A percentile compares a stretch with the other conserved stretches of the same genome.
These are phyloP conservation scores for Aureobasidium vineae DNA, from an alignment of 2,329 filamentous ascomycete genomes.

Conservation along the genomic window DNA sequence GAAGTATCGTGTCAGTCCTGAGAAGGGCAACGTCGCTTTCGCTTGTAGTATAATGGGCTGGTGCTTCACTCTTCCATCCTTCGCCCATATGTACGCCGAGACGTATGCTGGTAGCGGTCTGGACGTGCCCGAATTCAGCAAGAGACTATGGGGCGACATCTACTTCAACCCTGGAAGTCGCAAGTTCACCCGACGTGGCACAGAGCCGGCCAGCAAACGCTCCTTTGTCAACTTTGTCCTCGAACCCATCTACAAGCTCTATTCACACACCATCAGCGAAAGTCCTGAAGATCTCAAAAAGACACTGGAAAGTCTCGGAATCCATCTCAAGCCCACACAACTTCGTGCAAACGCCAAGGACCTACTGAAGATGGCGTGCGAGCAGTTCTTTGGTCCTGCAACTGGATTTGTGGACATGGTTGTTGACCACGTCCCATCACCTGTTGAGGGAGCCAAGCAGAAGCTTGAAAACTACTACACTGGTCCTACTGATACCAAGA, in stretches of 20 bases:
- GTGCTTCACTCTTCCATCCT: slow-evolving; percentile 93
- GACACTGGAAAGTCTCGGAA: slow-evolving; percentile 76
- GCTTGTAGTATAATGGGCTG: slow-evolving; percentile 91
- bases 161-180: slow-evolving; percentile 91
- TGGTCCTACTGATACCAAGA: slow-evolving; percentile 77
- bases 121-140: slow-evolving; percentile 77
- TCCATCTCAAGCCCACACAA: slow-evolving; percentile 85
- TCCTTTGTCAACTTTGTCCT: slow-evolving; percentile 94
- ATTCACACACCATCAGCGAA: slow-evolving; percentile 90
- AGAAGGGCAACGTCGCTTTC: slow-evolving; percentile 98
- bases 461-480: slow-evolving; percentile 88
- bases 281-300: slow-evolving; percentile 79
- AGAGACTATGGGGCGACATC: slow-evolving; percentile 90
- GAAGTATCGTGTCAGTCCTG: slow-evolving; percentile 78
- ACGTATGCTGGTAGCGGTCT: slow-evolving; percentile 61
- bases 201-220: slow-evolving; percentile 76
- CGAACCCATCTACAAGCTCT: slow-evolving; percentile 97
- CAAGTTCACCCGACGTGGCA: slow-evolving; percentile 83
- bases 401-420: slow-evolving; percentile 96
- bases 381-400: slow-evolving; percentile 91
- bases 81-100: slow-evolving; percentile 94
- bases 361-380: slow-evolving; percentile 83
- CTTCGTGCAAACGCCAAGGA: slow-evolving; percentile 87
- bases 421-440: slow-evolving; percentile 83
- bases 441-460: slow-evolving; percentile 70